A percentile compares a stretch with the other conserved stretches of the same genome.
Evolutionary conservation across 2,329 filamentous ascomycete genomes (phyloP).

Genomic region (Aspergillus amoenus): DNA sequence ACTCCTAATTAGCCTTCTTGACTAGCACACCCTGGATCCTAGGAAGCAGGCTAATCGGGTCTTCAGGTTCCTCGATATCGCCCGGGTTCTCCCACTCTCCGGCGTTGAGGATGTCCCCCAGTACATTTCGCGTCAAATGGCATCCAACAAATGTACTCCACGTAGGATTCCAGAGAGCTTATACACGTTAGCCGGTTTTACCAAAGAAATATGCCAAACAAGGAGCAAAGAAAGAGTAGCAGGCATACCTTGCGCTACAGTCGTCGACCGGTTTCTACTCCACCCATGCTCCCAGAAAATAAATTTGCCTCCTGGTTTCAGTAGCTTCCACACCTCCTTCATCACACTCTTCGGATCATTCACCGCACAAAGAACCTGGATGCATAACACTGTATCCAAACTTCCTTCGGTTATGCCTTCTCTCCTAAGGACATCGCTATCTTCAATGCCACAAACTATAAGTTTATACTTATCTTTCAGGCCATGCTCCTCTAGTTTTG

Average conservation of each 20-base stretch:
- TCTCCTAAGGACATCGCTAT: constrained; percentile 36
- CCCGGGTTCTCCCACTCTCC: constrained; percentile 23
- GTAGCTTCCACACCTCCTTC: constrained; percentile 38
- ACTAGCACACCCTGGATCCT: constrained; percentile 22
- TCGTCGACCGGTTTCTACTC: constrained; percentile 26
- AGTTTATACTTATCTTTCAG: constrained; percentile 41
- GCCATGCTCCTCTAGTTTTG: constrained; percentile 27
- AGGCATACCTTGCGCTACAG: constrained; percentile 34
- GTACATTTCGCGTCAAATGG: constrained; percentile 17
- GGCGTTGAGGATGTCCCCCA: constrained; percentile 19
- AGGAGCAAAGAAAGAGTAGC: not conserved
- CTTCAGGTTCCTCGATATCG: constrained; percentile 18
- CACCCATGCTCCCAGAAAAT: constrained; percentile 48
- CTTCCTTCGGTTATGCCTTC: constrained; percentile 34
- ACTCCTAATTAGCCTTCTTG: constrained; percentile 12
- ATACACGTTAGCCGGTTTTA: constrained; percentile 8
- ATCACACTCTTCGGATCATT: constrained; percentile 19
- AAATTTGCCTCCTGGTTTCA: constrained; percentile 49
- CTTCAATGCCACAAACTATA: constrained; percentile 41
- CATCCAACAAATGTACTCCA: constrained; percentile 24
- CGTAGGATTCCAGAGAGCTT: constrained; percentile 20
- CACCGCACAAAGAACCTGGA: constrained; percentile 48
- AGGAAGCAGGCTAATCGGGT: constrained; percentile 17
- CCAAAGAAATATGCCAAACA: not conserved
- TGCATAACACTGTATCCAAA: constrained; percentile 44